Evolutionary conservation across 2,329 filamentous ascomycete genomes (phyloP), one percentile per base, ranked within the genome.

Genomic region (Neofusicoccum kwambonambiense): DNA sequence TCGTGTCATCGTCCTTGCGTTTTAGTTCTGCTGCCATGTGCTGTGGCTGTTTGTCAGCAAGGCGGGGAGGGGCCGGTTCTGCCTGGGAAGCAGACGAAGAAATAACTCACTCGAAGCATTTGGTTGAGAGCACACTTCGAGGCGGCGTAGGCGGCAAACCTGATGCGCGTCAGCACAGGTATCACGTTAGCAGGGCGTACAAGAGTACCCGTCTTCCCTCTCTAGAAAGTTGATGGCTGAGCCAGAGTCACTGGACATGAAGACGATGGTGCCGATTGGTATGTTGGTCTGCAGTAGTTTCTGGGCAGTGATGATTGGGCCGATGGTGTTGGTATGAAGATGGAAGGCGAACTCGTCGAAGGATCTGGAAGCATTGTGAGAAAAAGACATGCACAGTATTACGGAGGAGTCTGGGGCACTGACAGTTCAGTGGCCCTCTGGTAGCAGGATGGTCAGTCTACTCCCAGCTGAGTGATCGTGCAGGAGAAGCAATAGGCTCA

Each of bases 71-170:
- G 34, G 37, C n/a, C 22, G 8, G 15, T 27, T 12, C 12, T 31
- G 52, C 52, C 17, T 27, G 22, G 7, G 9, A 44, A 11, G 6
- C 13, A 15, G 39, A 7, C 3, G 2, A 17, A 27, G 12, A n/a
- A 17, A 22, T 11, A 12, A 42, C 64, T 39, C 65, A 75, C 73
- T 41, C 83, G 70, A 2, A 86, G 73, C 64, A 81, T 81, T 74
- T 86, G 83, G 67, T 87, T 87, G 62, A 87, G 69, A 0, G 85
- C 85, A 1, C 83, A 81, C 71, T 87, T 87, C 3, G 81, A 84
- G 0, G 84, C 83, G 4, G 80, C 80, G 70, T 87, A 87, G 11
- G 84, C 85, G 0, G 82, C 84, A 66, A 87, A 87, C 0, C 77
- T 71, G 54, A 22, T n/a, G 22, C 27, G 34, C 22, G 49, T 60